These are phyloP conservation scores for Stereocaulon alpinum DNA, from an alignment of 495 filamentous ascomycete genomes.

Conservation along the genomic window DNA sequence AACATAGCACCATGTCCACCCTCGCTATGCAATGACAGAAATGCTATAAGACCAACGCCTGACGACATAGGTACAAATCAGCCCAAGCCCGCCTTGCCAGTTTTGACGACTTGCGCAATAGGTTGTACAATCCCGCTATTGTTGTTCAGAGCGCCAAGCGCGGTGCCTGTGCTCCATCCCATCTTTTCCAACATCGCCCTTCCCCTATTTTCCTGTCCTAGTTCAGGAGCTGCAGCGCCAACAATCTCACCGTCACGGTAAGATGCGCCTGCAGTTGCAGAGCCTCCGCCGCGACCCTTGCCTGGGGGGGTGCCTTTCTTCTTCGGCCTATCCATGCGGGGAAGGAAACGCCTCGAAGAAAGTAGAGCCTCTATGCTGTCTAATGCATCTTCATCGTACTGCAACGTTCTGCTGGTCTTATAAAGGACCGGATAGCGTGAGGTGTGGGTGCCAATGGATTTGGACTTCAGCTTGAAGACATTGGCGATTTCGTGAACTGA, in stretches of 20 bases:
- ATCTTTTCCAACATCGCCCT: constrained; percentile 91
- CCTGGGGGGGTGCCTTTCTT: constrained; percentile 6
- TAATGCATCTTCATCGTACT: constrained; percentile 39
- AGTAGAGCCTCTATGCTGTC: constrained; percentile 32
- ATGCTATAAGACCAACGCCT: background rate
- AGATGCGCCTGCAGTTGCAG: constrained; percentile 37
- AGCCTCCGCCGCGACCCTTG: constrained; percentile 29
- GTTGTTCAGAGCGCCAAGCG: constrained; percentile 60
- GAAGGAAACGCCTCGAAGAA: constrained; percentile 36
- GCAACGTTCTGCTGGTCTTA: constrained; percentile 54
- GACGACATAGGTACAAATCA: constrained; percentile 29
- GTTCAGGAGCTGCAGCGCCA: constrained; percentile 70
- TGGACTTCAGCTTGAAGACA: constrained; percentile 65
- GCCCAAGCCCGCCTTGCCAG: constrained; percentile 72
- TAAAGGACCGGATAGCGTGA: constrained; percentile 66
- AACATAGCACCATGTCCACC: background rate
- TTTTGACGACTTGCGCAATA: constrained; percentile 81
- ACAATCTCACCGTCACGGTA: constrained; percentile 86
- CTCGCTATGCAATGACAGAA: constrained; percentile 1
- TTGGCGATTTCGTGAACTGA: constrained; percentile 64
- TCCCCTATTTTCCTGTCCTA: constrained; percentile 75
- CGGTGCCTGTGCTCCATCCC: constrained; percentile 87
- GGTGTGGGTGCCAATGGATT: constrained; percentile 66
- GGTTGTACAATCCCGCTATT: constrained; percentile 85
- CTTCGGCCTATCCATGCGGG: constrained; percentile 26